Conservation (phyloP, 2,329 filamentous ascomycete genomes). For the Neonectria punicea region DNA sequence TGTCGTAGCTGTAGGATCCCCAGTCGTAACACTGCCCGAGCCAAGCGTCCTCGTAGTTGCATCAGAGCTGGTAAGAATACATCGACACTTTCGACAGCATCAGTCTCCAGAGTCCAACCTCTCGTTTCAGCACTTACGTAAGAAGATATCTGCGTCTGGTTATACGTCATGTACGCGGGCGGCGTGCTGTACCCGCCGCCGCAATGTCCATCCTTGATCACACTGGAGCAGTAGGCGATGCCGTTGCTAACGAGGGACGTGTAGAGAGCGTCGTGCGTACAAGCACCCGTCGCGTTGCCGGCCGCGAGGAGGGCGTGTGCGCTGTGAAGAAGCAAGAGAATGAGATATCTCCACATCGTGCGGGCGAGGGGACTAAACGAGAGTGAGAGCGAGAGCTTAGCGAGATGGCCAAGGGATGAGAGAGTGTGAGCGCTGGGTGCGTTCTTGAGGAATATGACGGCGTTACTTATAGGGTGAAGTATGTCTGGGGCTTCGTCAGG, state of each 20-base stretch:
- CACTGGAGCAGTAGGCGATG: constrained; percentile 43
- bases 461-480: constrained; percentile 20
- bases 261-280: constrained; percentile 45
- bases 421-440: background rate
- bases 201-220: constrained; percentile 40
- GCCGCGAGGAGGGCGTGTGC: constrained; percentile 25
- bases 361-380: constrained; percentile 24
- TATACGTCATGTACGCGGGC: constrained; percentile 43
- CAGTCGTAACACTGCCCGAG: background rate
- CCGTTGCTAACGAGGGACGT: constrained; percentile 44
- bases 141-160: constrained; percentile 44
- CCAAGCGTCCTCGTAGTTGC: background rate
- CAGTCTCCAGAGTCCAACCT: background rate
- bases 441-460: background rate
- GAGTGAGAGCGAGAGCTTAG: constrained; percentile 13
- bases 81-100: constrained; percentile 7
- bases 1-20: background rate
- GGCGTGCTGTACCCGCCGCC: constrained; percentile 41
- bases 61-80: constrained; percentile 14
- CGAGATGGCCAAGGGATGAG: background rate
- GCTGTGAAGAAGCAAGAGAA: constrained; percentile 20
- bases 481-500: background rate
- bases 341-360: constrained; percentile 37
- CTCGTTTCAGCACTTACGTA: constrained; percentile 40
- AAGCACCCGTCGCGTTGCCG: constrained; percentile 33